Percentiles rank a stretch among this genome's conserved stretches.
Conservation (phyloP, 75 land plant genomes). For the Cryptomeria japonica region DNA sequence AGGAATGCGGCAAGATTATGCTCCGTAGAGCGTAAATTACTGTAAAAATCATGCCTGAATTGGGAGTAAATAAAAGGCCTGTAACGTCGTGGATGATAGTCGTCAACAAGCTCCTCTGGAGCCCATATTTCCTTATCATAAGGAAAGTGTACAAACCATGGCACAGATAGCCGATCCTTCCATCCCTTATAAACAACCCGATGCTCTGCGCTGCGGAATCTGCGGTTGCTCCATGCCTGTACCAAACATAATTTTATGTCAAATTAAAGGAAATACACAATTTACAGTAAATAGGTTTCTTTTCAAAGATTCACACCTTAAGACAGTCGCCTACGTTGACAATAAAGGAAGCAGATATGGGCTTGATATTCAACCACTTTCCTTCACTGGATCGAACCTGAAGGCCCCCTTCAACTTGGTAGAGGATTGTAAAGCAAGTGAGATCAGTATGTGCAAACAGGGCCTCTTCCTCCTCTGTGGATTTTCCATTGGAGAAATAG, state of each 20-base stretch:
- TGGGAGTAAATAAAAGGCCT: background rate
- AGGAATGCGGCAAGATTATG: too few species aligned
- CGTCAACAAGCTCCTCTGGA: background rate
- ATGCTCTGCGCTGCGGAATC: constrained; percentile 14
- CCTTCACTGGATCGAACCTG: too few species aligned
- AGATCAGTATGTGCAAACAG: too few species aligned
- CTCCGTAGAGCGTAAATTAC: too few species aligned
- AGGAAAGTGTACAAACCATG: background rate
- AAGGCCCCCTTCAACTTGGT: too few species aligned
- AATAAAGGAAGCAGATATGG: too few species aligned
- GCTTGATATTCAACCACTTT: too few species aligned
- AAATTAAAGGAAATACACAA: too few species aligned
- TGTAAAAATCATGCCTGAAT: background rate
- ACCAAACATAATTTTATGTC: background rate
- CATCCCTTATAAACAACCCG: constrained; percentile 3
- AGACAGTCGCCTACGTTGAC: too few species aligned
- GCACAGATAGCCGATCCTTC: background rate
- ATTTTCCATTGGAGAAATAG: background rate
- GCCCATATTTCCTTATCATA: background rate
- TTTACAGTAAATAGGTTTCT: background rate
- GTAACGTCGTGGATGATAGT: background rate
- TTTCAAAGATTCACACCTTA: background rate
- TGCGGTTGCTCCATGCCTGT: constrained; percentile 14
- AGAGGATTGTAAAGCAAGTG: too few species aligned
- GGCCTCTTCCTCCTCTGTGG: too few species aligned